Conservation (phyloP, 139 green algal genomes). For the Diplosphaera chodatii region DNA sequence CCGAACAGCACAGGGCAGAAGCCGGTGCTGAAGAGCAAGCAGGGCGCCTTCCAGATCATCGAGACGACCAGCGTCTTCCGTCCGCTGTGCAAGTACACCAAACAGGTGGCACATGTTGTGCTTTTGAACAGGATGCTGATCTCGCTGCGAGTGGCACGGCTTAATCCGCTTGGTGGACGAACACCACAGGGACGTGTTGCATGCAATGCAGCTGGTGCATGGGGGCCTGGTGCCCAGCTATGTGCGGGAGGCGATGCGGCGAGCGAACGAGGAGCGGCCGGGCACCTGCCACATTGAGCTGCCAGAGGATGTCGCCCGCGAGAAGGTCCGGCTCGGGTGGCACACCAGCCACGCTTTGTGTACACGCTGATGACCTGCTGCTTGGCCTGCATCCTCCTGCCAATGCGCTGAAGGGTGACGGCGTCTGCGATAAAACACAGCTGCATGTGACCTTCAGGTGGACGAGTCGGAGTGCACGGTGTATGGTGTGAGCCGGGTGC, state of each 20-base stretch:
- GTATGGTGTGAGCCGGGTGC: constrained; percentile 16
- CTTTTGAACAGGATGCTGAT: too few species aligned
- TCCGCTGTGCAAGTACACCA: constrained; percentile 30
- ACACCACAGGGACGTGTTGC: neutral
- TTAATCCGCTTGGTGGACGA: too few species aligned
- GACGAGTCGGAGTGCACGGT: constrained; percentile 13
- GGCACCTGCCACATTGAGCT: constrained; percentile 35
- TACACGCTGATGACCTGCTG: too few species aligned
- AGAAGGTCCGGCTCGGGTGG: constrained; percentile 5
- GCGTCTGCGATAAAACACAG: too few species aligned
- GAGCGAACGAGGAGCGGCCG: constrained; percentile 29
- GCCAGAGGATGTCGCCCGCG: constrained; percentile 34
- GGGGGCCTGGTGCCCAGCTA: constrained; percentile 27
- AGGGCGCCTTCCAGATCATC: constrained; percentile 38
- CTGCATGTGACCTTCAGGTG: too few species aligned
- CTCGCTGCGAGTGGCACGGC: too few species aligned
- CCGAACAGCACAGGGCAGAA: constrained; percentile 39
- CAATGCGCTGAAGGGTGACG: too few species aligned
- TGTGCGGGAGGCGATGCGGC: constrained; percentile 23
- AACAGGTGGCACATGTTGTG: constrained; percentile 15
- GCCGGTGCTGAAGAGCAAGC: constrained; percentile 40
- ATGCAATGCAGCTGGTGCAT: constrained; percentile 15
- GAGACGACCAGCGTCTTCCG: constrained; percentile 24
- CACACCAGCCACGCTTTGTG: too few species aligned
- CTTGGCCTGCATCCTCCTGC: neutral